phyloP scores from a whole-genome alignment of 23 red algal species.

The Gracilaria caudata region DNA sequence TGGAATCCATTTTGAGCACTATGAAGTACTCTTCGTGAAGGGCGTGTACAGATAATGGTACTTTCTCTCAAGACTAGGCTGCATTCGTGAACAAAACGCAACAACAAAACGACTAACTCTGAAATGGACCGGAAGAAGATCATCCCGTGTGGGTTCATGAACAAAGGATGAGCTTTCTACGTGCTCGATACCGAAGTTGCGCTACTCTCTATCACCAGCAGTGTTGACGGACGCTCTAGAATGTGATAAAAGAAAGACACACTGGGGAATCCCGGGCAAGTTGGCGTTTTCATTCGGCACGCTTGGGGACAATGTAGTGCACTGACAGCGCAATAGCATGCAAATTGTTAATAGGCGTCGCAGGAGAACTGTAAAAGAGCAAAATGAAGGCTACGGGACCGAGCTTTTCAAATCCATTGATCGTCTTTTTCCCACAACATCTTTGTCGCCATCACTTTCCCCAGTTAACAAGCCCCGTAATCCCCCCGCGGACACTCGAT shows the following conservation, averaged over 20 bases:
- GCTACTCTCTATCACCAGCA: too few species aligned
- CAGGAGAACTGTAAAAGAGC: background rate
- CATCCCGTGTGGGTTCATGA: background rate
- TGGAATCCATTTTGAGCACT: conserved; percentile 46
- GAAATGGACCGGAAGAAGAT: too few species aligned
- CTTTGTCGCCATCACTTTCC: background rate
- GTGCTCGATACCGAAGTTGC: too few species aligned
- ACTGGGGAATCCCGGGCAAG: too few species aligned
- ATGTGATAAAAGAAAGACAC: too few species aligned
- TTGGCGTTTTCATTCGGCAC: too few species aligned
- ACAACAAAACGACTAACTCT: background rate
- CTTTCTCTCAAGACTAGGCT: background rate
- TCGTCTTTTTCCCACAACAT: conserved; percentile 1
- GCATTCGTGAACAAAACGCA: background rate
- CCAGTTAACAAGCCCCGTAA: conserved; percentile 14
- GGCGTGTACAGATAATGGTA: background rate
- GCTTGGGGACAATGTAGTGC: background rate
- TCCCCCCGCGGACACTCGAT: conserved; percentile 33
- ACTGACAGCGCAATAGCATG: background rate
- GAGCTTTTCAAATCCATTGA: conserved; percentile 19
- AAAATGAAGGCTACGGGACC: background rate
- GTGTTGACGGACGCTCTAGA: too few species aligned
- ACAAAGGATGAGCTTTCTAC: background rate
- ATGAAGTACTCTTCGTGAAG: background rate
- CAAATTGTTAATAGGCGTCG: conserved; percentile 18